These are phyloP conservation scores for Lagerstroemia speciosa DNA, from an alignment of 345 rosid species.

Conservation along the genomic window DNA sequence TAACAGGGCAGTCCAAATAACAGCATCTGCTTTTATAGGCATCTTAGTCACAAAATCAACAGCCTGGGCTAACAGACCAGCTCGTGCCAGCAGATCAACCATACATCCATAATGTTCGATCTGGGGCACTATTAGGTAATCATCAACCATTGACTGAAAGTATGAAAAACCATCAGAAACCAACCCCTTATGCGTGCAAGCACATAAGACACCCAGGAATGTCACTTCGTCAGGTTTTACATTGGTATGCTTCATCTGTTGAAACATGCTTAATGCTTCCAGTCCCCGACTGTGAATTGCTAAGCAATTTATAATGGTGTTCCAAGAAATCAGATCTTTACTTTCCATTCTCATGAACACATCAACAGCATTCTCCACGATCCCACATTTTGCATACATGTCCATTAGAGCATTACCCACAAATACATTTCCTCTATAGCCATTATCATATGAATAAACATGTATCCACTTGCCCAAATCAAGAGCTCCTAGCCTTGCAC, in stretches of 20 bases:
- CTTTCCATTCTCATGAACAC: conserved; percentile 42
- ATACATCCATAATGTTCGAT: conserved; percentile 88
- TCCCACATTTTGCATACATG: conserved; percentile 81
- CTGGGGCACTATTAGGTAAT: conserved; percentile 51
- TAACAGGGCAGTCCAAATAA: conserved; percentile 75
- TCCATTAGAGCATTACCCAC: conserved; percentile 72
- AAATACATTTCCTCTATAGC: conserved; percentile 45
- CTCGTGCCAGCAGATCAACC: conserved; percentile 68
- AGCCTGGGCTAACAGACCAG: conserved; percentile 64
- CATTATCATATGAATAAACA: conserved; percentile 36
- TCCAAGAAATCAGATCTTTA: conserved; percentile 84
- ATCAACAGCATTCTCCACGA: conserved; percentile 41
- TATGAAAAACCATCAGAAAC: conserved; percentile 59
- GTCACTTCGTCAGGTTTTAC: conserved; percentile 67
- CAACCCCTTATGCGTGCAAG: conserved; percentile 67
- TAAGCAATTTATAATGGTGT: conserved; percentile 54
- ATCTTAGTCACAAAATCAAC: conserved; percentile 53
- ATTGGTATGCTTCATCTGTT: conserved; percentile 41
- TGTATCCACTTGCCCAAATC: conserved; percentile 70
- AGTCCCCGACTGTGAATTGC: conserved; percentile 64
- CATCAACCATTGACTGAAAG: conserved; percentile 54
- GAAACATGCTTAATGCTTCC: conserved; percentile 55
- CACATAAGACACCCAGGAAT: conserved; percentile 56
- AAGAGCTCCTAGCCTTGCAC: conserved; percentile 80
- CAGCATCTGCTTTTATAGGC: conserved; percentile 67